Evolutionary conservation across 371 early-diverging fungal species (phyloP), one percentile per base, ranked within the genome.

Genomic region (Dinochytrium kinnereticum): DNA sequence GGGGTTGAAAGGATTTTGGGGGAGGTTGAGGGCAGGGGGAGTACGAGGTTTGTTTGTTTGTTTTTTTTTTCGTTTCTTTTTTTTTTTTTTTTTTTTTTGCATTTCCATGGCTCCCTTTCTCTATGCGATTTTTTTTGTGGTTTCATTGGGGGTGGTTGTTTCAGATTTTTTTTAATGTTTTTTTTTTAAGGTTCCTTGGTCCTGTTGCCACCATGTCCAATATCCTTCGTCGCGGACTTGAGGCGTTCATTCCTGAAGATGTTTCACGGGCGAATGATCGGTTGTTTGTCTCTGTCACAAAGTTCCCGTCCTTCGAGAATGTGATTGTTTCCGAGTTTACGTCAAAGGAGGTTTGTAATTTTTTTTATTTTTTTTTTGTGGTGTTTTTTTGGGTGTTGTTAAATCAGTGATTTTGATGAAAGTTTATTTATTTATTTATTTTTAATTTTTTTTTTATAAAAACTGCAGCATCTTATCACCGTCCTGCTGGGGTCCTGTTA

Each of bases 401-500:
- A 13, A 44, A 44, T 19, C 7, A 44, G 13, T 44, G 13, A 7
- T 19, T 19, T 19, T 19, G n/a, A n/a, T n/a, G n/a, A 44, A 44
- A 44, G 19, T 44, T 44, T 44, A 44, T 13, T 19, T 44, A 44
- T 13, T 19, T 13, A 44, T 19, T 44, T 19, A 7, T 19, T 19
- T 19, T 19, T 19, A 7, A 19, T 19, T 19, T 19, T 19, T 44
- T 44, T 44, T 44, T 44, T 44, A 7, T 44, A 44, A 44, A 44
- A 44, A 44, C n/a, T n/a, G 19, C 44, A 44, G 44, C 44, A 53
- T 15, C 55, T 76, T 24, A 65, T 76, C 37, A 44, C 70, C 1
- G 55, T 68, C 28, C 37, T 76, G 30, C 15, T 76, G 31, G 76
- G 72, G 1, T 51, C 76, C 2, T 76, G 72, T 33, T 76, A 68